A percentile compares a stretch with the other conserved stretches of the same genome.
phyloP scores from a whole-genome alignment of 78 protist genomes.

The Dictyostelium purpureum region DNA sequence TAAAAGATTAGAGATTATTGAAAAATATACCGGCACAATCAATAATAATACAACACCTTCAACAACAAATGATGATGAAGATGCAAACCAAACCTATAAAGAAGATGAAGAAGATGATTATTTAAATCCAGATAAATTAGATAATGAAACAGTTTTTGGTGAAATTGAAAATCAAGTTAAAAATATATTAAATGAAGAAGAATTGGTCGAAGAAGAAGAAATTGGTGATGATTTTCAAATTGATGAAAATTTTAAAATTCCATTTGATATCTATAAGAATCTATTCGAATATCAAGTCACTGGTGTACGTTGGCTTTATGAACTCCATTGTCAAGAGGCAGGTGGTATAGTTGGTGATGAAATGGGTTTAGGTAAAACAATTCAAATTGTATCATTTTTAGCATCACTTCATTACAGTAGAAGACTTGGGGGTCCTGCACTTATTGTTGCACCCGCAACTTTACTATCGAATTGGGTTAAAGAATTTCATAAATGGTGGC shows the following conservation, averaged over 20 bases:
- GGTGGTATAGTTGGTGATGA: constrained; percentile 99
- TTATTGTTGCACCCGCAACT: constrained; percentile 95
- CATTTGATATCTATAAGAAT: constrained; percentile 58
- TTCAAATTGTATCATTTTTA: constrained; percentile 90
- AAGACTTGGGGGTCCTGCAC: constrained; percentile 63
- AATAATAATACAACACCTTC: neutral
- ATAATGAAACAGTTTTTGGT: neutral
- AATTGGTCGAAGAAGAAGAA: constrained; percentile 4
- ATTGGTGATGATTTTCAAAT: constrained; percentile 36
- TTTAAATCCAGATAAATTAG: constrained; percentile 22
- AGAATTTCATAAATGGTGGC: constrained; percentile 95
- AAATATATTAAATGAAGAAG: neutral
- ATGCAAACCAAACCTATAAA: neutral
- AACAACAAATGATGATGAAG: neutral
- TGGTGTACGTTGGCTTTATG: constrained; percentile 95
- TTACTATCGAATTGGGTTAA: constrained; percentile 92
- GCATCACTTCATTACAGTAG: constrained; percentile 68
- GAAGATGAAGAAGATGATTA: constrained; percentile 14
- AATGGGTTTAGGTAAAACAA: constrained; percentile 96
- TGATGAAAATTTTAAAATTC: constrained; percentile 72
- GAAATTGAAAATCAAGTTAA: neutral
- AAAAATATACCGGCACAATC: neutral
- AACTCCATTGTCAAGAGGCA: constrained; percentile 88
- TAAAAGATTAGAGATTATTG: neutral
- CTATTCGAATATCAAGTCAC: constrained; percentile 90